Percentiles rank a stretch among this genome's conserved stretches.
These are phyloP conservation scores for Komagataea norvegica DNA, from an alignment of 1,139 yeast genomes.

Conservation along the genomic window DNA sequence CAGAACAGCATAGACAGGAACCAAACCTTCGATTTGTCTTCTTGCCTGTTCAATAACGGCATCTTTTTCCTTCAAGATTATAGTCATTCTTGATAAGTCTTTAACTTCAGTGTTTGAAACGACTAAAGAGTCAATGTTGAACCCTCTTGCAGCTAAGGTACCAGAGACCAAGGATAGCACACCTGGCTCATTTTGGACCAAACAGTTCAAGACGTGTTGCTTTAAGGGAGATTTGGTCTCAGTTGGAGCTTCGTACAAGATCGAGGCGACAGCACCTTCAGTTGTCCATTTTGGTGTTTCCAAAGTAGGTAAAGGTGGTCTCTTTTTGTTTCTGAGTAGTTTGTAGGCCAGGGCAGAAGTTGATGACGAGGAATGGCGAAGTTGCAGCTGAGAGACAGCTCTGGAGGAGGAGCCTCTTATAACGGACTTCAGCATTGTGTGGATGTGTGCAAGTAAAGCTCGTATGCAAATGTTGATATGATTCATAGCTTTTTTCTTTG, in stretches of 20 bases:
- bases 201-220: constrained; percentile 90
- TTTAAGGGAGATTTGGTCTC: constrained; percentile 61
- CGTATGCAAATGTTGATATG: too few species aligned
- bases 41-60: constrained; percentile 98
- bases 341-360: constrained; percentile 97
- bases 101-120: constrained; percentile 96
- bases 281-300: constrained; percentile 96
- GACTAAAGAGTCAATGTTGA: constrained; percentile 93
- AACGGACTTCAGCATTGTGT: constrained; percentile 3
- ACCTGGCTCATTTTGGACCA: constrained; percentile 98
- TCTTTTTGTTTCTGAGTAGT: constrained; percentile 72
- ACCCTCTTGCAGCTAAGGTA: constrained; percentile 95
- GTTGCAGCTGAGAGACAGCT: constrained; percentile 4
- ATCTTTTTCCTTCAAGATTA: constrained; percentile 89
- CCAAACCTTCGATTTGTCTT: constrained; percentile 94
- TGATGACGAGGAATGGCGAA: constrained; percentile 42
- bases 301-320: constrained; percentile 92
- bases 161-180: constrained; percentile 91
- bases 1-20: constrained; percentile 96
- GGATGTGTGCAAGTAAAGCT: neutral
- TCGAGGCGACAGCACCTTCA: constrained; percentile 91
- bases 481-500: constrained; percentile 4
- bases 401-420: constrained; percentile 3
- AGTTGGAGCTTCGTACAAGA: constrained; percentile 87
- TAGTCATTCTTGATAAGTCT: constrained; percentile 95